Base-by-base conservation (phyloP, 495 filamentous ascomycete species). In the Trichoderma parareesei region DNA sequence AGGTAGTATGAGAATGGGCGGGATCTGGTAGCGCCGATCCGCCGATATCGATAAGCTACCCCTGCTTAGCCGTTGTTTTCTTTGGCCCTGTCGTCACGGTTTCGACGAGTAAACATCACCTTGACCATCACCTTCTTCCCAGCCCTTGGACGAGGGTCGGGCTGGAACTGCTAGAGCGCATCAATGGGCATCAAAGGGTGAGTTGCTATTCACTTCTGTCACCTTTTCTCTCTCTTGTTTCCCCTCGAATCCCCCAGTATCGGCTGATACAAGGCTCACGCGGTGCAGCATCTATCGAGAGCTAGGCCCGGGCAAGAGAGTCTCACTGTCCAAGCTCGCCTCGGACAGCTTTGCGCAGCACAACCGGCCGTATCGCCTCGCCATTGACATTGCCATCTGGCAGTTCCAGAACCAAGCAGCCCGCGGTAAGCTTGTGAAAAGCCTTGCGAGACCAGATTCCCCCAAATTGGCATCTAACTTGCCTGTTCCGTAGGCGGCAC, bases 361-460 rank as follows among this genome's bases (percentile, higher is more conserved):
- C 48, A 81, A 84, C 33, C 83, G 87, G 5, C 92, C 94, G 0
- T 79, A 98, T 7, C 87, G 92, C 14, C 80, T 99, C 38, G 95
- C 95, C 20, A 90, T 99, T 61, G 95, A 99, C 72, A 89, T 94
- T 66, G 92, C 92, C 0, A 97, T 99, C 73, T 99, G 95, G 95
- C 87, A 96, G 33, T 98, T 97, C 70, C 94, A 99, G 70, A 87
- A 88, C 8, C 92, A 95, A 68, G 87, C 91, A 8, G 88, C 90
- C 18, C 84, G 88, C 74, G 92, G 83, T 83, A 70, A 61, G 69
- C 67, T 49, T 14, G 0, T 16, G 20, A 49, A 18, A 49, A 18
- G 18, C 14, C 16, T 49, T 9, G 13, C 18, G 5, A 33, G 3
- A 20, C 35, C n/a, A 37, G 37, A 5, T 40, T 35, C 38, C 38